Evolutionary conservation across 2,329 filamentous ascomycete genomes (phyloP).

Genomic region (Cryphonectria carpinicola): DNA sequence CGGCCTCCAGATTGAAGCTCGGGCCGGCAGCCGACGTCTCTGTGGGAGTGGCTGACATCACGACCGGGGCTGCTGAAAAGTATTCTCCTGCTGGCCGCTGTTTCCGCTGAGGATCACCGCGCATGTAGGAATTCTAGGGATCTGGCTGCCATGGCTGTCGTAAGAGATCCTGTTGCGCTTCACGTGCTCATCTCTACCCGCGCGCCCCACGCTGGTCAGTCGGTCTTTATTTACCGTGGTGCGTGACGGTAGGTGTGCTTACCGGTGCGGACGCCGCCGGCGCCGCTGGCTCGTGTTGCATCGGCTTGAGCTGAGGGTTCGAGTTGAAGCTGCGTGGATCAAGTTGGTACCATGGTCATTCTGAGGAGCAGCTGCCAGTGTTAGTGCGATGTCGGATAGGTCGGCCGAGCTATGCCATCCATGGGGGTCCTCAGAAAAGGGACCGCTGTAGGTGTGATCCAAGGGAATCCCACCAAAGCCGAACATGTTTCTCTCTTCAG

Average conservation of each 20-base stretch:
- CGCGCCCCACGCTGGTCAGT: not conserved
- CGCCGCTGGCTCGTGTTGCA: constrained; percentile 3
- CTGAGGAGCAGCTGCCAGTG: constrained; percentile 19
- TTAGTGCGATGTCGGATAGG: constrained; percentile 10
- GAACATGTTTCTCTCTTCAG: not conserved
- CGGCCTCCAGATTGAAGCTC: not conserved
- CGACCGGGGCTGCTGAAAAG: not conserved
- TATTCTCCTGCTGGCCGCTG: not conserved
- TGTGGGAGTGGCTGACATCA: not conserved
- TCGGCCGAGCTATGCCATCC: not conserved
- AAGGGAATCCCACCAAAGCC: not conserved
- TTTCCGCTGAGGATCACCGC: not conserved
- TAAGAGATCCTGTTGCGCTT: constrained; percentile 23
- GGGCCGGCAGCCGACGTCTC: not conserved
- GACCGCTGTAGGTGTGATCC: not conserved
- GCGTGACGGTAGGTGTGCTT: not conserved
- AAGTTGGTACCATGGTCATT: not conserved
- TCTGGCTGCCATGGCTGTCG: constrained; percentile 9
- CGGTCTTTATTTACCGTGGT: too few species aligned
- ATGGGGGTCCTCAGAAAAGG: not conserved
- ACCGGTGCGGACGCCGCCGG: constrained; percentile 15
- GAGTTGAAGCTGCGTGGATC: not conserved
- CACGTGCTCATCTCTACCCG: constrained; percentile 18
- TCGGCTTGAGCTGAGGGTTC: not conserved
- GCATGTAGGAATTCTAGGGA: not conserved